A percentile compares a stretch with the other conserved stretches of the same genome.
Conservation (phyloP, 1,284 basidiomycete genomes). For the Ceratobasidium papillatum region DNA sequence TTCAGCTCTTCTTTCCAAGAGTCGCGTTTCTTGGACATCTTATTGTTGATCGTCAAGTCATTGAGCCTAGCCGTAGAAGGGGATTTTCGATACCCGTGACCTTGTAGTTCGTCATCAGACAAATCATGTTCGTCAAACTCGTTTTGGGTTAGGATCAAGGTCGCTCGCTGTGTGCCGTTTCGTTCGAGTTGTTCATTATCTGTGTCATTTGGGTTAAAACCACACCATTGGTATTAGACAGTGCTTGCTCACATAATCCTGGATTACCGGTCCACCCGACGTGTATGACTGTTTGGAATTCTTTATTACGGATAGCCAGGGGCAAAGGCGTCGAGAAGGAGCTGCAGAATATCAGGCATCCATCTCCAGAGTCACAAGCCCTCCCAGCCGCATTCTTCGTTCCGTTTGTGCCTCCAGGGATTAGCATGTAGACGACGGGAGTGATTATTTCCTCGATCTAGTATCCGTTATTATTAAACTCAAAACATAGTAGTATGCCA, state of each 20-base stretch:
- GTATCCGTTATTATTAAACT: not conserved
- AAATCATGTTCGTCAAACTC: not conserved
- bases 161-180: not conserved
- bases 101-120: not conserved
- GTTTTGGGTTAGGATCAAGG: not conserved
- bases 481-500: not conserved
- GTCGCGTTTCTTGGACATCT: not conserved
- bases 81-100: not conserved
- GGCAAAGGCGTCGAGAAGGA: not conserved
- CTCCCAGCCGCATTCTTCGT: not conserved
- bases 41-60: not conserved
- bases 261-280: not conserved
- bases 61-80: not conserved
- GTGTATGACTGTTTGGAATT: not conserved
- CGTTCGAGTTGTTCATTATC: not conserved
- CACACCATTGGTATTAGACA: not conserved
- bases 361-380: not conserved
- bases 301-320: not conserved
- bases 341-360: not conserved
- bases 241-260: not conserved
- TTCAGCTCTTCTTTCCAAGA: constrained; percentile 7
- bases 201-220: not conserved
- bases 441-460: not conserved
- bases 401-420: not conserved
- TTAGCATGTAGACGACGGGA: not conserved